Base-by-base conservation (phyloP, 768 basidiomycete genomes). In the Boletellus emodensis region DNA sequence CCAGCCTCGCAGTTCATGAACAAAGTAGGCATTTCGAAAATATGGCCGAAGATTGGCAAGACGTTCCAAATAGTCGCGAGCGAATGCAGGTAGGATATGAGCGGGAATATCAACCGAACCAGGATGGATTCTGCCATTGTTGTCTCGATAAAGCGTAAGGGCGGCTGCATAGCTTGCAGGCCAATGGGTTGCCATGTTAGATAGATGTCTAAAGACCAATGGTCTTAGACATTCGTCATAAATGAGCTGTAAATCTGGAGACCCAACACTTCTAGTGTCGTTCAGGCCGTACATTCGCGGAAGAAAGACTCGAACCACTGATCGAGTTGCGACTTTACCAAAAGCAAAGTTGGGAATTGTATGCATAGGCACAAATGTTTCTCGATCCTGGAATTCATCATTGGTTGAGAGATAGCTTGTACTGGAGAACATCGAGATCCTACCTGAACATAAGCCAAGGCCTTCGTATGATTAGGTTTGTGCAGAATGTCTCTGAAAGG, bases 1-100 rank as follows among this genome's bases (percentile, higher is more conserved):
- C 52, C 55, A 58, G 3, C 55, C 52, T 0, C 30, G 18, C 0
- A 58, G 22, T 17, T 58, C 55, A 26, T 58, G 55, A 1, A 14
- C 46, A 12, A 57, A 58, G 7, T 58, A 58, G 0, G 49, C 46
- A 18, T 58, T 51, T 0, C 3, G 18, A 40, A 53, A 53, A 8
- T 46, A 34, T 1, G 52, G 52, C 1, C 17, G 37, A 4, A 53
- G 20, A n/a, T 4, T 3, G 4, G 18, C 20, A 5, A 1, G 37
- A 13, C 1, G 7, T 17, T 14, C n/a, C 15, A 24, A 47, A 6
- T 11, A 34, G 47, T 6, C 2, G 0, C 3, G 8, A 3, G 6
- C 3, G 15, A 52, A 53, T 1, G 20, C 11, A 1, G 9, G 0
- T 4, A 53, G 37, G 5, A 48, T 2, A 17, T 39, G 28, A 2